Conservation (phyloP, 2,329 filamentous ascomycete species). For the Venturia pyrina region DNA sequence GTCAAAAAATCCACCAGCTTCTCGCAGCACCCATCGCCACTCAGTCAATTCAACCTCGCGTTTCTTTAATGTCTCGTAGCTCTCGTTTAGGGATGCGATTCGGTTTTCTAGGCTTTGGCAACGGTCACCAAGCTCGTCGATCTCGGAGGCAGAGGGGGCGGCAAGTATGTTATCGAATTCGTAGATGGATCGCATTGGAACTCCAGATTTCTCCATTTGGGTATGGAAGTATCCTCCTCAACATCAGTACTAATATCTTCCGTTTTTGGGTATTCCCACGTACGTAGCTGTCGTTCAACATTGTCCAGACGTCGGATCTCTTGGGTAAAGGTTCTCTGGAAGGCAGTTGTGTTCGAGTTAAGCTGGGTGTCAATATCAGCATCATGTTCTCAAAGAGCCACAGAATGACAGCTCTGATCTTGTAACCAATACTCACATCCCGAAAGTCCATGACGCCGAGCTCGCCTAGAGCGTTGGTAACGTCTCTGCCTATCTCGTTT, state of each 20-base stretch:
- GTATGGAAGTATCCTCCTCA: slow-evolving; percentile 74
- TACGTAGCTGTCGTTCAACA: slow-evolving; percentile 93
- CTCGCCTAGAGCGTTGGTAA: slow-evolving; percentile 92
- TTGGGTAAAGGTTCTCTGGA: slow-evolving; percentile 94
- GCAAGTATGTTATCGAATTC: slow-evolving; percentile 82
- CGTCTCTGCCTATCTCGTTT: slow-evolving; percentile 96
- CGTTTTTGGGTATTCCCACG: slow-evolving; percentile 28
- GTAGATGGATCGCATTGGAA: slow-evolving; percentile 79
- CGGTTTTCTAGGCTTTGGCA: slow-evolving; percentile 88
- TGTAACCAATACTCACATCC: slow-evolving; percentile 56
- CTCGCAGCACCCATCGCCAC: slow-evolving; percentile 95
- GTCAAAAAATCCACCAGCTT: slow-evolving; percentile 96
- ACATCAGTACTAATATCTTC: slow-evolving; percentile 16
- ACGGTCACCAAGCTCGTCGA: slow-evolving; percentile 88
- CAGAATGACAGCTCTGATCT: not conserved
- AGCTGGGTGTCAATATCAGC: slow-evolving; percentile 46
- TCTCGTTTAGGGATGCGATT: slow-evolving; percentile 86
- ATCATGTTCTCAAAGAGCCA: not conserved
- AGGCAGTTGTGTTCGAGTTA: slow-evolving; percentile 85
- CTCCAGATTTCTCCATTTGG: slow-evolving; percentile 90
- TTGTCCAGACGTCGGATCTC: slow-evolving; percentile 97
- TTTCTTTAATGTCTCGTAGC: slow-evolving; percentile 97
- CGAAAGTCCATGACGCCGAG: slow-evolving; percentile 93
- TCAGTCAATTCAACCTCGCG: slow-evolving; percentile 93
- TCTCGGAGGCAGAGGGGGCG: slow-evolving; percentile 83